phyloP scores from a whole-genome alignment of 2,329 filamentous ascomycete species.

The Tolypocladium tropicale region DNA sequence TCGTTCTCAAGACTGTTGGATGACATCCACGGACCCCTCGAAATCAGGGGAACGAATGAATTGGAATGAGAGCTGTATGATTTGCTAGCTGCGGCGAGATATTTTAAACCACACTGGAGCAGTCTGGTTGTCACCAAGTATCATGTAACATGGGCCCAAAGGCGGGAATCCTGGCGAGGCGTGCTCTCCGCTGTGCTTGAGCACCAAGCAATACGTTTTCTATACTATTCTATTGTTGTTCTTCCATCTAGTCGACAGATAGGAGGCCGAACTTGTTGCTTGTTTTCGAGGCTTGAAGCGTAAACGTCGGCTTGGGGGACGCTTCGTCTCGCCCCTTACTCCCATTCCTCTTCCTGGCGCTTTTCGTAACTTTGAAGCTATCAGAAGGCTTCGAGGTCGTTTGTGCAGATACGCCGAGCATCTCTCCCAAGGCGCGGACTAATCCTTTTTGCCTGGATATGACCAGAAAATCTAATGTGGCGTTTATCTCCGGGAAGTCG shows the following conservation, averaged over 20 bases:
- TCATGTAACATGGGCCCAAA: not conserved
- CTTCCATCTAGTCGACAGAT: slow-evolving; percentile 2
- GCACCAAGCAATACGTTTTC: too few species aligned
- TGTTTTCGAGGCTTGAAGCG: not conserved
- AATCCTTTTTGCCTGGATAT: slow-evolving; percentile 3
- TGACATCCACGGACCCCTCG: slow-evolving; percentile 21
- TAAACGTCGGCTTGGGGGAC: not conserved
- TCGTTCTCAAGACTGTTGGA: slow-evolving; percentile 17
- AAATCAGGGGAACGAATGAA: not conserved
- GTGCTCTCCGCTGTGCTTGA: not conserved
- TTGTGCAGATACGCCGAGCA: slow-evolving; percentile 7
- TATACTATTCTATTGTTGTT: not conserved
- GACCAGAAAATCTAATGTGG: slow-evolving; percentile 10
- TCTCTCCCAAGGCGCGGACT: slow-evolving; percentile 7
- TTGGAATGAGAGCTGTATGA: not conserved
- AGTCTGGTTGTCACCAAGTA: too few species aligned
- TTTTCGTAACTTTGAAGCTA: not conserved
- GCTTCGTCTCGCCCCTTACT: not conserved
- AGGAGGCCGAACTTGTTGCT: slow-evolving; percentile 8
- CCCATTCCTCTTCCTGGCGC: not conserved
- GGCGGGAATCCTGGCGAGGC: not conserved
- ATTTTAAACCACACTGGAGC: not conserved
- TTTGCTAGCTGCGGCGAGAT: not conserved
- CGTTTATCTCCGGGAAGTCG: slow-evolving; percentile 13
- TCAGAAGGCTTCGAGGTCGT: not conserved